Percentiles rank a stretch among this genome's conserved stretches.
Conservation (phyloP, 2,329 filamentous ascomycete genomes). For the Gnomoniopsis sp. region DNA sequence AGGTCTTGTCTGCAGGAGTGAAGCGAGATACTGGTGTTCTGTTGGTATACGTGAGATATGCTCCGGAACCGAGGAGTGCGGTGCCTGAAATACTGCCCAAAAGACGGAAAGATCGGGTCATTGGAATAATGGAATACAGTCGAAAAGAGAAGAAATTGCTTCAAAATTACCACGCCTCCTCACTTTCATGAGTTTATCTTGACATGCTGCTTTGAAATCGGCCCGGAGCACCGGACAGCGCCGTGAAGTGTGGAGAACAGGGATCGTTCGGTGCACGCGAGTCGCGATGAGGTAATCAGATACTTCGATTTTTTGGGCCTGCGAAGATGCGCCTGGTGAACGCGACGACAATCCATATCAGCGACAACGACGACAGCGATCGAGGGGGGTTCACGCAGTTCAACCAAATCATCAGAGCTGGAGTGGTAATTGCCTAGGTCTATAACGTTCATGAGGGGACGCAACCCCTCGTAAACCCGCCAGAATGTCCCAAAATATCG, state of each 20-base stretch:
- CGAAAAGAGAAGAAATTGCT: not conserved
- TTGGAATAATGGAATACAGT: constrained; percentile 15
- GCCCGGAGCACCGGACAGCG: constrained; percentile 2
- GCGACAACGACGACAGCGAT: not conserved
- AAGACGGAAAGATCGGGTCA: constrained; percentile 14
- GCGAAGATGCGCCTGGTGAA: not conserved
- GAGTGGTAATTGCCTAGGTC: not conserved
- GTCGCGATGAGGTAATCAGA: constrained; percentile 16
- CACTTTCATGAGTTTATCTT: constrained; percentile 11
- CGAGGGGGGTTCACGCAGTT: not conserved
- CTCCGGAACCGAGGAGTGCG: constrained; percentile 22
- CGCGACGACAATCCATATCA: not conserved
- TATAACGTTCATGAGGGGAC: constrained; percentile 27
- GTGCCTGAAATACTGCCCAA: constrained; percentile 21
- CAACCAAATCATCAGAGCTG: not conserved
- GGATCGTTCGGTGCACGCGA: constrained; percentile 18
- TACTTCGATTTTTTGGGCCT: constrained; percentile 12
- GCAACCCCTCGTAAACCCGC: constrained; percentile 25
- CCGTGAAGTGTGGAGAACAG: constrained; percentile 8
- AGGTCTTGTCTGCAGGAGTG: constrained; percentile 8
- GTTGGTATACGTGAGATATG: constrained; percentile 20
- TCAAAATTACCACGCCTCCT: not conserved
- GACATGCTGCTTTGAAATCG: constrained; percentile 20
- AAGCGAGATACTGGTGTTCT: not conserved
- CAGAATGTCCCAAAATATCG: constrained; percentile 76